phyloP scores from a whole-genome alignment of 1,139 yeast species.

The Yamadazyma sp. region DNA sequence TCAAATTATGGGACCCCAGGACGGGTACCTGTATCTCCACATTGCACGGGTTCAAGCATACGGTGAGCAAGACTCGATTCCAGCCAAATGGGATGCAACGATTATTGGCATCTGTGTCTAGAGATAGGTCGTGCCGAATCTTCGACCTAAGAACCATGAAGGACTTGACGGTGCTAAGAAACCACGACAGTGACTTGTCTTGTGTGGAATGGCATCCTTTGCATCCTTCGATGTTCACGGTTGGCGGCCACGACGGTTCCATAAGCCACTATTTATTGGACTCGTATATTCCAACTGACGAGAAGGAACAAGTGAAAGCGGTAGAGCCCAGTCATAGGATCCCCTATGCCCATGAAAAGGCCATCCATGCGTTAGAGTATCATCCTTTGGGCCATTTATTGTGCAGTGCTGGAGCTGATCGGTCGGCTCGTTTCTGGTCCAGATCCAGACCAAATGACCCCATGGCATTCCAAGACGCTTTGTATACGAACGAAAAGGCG shows the following conservation, averaged over 20 bases:
- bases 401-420: constrained; percentile 91
- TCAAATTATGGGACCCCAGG: constrained; percentile 96
- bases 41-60: constrained; percentile 89
- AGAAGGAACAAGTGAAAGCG: constrained; percentile 19
- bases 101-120: constrained; percentile 79
- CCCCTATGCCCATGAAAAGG: constrained; percentile 93
- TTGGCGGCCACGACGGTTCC: constrained; percentile 90
- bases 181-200: constrained; percentile 82
- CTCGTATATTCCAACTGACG: constrained; percentile 43
- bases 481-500: constrained; percentile 63
- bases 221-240: constrained; percentile 74
- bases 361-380: constrained; percentile 84
- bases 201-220: constrained; percentile 92
- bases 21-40: constrained; percentile 71
- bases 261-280: constrained; percentile 74
- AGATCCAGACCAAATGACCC: constrained; percentile 91
- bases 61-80: constrained; percentile 80
- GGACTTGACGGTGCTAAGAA: constrained; percentile 70
- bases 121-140: constrained; percentile 85
- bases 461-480: constrained; percentile 76
- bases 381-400: constrained; percentile 93
- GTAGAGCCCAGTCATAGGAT: constrained; percentile 62
- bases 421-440: constrained; percentile 94
- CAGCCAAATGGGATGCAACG: constrained; percentile 71
- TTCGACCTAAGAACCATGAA: constrained; percentile 86